Percentiles rank a stretch among this genome's conserved stretches.
phyloP scores from a whole-genome alignment of 1,139 yeast genomes.

The Kazachstania sp. region DNA sequence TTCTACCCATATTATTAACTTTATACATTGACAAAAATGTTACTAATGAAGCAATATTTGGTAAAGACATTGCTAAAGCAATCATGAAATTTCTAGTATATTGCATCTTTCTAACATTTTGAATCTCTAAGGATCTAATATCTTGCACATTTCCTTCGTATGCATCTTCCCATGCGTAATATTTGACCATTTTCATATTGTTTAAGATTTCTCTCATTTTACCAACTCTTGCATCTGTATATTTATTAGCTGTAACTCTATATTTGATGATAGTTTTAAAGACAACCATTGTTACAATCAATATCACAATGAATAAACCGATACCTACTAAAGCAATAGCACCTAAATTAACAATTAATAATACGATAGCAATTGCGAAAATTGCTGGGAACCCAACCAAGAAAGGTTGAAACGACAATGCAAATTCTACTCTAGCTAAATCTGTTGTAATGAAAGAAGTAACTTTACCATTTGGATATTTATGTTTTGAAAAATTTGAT shows the following conservation, averaged over 20 bases:
- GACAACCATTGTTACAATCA: conserved; percentile 27
- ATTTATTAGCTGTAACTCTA: conserved; percentile 40
- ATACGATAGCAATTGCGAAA: conserved; percentile 49
- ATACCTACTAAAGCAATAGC: conserved; percentile 63
- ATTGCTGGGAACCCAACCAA: conserved; percentile 55
- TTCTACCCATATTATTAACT: conserved; percentile 39
- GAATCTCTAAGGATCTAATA: conserved; percentile 41
- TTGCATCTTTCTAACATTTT: conserved; percentile 42
- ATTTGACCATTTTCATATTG: conserved; percentile 46
- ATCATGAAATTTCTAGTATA: conserved; percentile 49
- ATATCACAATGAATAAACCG: conserved; percentile 40
- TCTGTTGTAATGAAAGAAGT: conserved; percentile 75
- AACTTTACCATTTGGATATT: conserved; percentile 56
- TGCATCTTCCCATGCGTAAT: conserved; percentile 54
- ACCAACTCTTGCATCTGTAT: conserved; percentile 44
- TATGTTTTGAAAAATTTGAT: conserved; percentile 49
- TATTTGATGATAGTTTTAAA: conserved; percentile 37
- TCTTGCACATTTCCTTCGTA: conserved; percentile 40
- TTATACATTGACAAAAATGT: conserved; percentile 65
- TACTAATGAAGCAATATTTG: conserved; percentile 60
- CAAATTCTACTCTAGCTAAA: conserved; percentile 70
- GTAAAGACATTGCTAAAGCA: conserved; percentile 51
- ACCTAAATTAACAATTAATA: conserved; percentile 63
- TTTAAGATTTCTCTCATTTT: conserved; percentile 44
- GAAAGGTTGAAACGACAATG: conserved; percentile 62